These are phyloP conservation scores for Angophora floribunda DNA, from an alignment of 345 rosid species.

Conservation along the genomic window DNA sequence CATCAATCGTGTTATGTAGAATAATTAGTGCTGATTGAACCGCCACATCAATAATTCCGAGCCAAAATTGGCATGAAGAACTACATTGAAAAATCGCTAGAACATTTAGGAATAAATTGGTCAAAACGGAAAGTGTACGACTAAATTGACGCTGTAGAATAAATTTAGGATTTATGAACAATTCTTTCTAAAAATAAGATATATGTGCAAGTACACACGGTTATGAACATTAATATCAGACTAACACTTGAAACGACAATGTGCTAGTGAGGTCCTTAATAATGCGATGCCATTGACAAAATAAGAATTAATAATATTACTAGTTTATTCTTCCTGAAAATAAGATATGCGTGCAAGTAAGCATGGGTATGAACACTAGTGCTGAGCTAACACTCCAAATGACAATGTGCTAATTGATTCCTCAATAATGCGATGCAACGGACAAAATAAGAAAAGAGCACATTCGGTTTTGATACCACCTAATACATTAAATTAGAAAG, in stretches of 20 bases:
- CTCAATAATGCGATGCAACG: neutral
- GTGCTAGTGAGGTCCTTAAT: neutral
- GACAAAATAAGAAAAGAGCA: neutral
- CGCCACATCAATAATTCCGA: neutral
- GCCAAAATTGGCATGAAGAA: neutral
- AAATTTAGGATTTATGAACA: neutral
- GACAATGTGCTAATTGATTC: neutral
- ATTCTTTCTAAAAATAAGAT: neutral
- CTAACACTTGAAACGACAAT: neutral
- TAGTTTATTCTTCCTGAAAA: neutral
- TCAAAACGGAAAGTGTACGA: neutral
- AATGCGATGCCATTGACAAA: neutral
- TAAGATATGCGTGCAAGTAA: neutral
- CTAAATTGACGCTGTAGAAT: accelerated
- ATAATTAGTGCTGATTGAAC: accelerated
- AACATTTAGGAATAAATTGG: accelerated
- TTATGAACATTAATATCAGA: neutral
- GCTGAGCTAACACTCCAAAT: neutral
- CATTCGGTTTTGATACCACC: neutral
- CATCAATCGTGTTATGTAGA: accelerated
- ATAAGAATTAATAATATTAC: neutral
- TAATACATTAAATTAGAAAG: neutral
- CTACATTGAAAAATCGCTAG: neutral
- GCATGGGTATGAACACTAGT: neutral
- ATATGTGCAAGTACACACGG: neutral